These are phyloP conservation scores for Periconia sp. DNA, from an alignment of 2,329 filamentous ascomycete genomes.

Conservation along the genomic window DNA sequence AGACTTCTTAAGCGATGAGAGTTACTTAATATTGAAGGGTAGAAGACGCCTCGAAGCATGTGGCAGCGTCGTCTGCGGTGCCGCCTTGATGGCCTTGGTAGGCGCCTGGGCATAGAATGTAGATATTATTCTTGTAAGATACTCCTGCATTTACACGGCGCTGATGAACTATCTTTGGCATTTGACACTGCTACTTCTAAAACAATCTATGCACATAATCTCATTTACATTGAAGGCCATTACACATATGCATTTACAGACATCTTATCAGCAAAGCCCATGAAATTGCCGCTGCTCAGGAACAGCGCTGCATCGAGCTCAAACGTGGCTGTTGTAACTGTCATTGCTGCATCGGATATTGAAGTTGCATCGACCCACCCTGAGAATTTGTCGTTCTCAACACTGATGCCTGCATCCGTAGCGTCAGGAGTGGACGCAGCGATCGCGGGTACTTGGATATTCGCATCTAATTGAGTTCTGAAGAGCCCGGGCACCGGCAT, in stretches of 20 bases:
- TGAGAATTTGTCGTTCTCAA: slow-evolving; percentile 4
- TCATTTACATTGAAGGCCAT: too few relatives aligned
- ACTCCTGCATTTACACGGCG: slow-evolving; percentile 3
- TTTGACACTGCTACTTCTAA: too few relatives aligned
- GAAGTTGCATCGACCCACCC: slow-evolving; percentile 6
- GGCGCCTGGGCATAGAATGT: slow-evolving; percentile 65
- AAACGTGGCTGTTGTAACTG: slow-evolving; percentile 16
- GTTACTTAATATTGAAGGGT: slow-evolving; percentile 65
- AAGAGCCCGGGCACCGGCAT: slow-evolving; percentile 16
- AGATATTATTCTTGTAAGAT: not conserved
- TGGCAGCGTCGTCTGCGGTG: slow-evolving; percentile 64
- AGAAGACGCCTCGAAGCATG: slow-evolving; percentile 67
- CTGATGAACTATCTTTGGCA: too few relatives aligned
- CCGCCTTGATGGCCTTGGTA: slow-evolving; percentile 69
- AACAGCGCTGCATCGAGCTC: slow-evolving; percentile 24
- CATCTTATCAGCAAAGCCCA: not conserved
- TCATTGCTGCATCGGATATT: slow-evolving; percentile 4
- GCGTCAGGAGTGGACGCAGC: slow-evolving; percentile 10
- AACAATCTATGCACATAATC: not conserved
- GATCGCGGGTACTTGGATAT: slow-evolving; percentile 19
- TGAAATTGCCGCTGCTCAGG: slow-evolving; percentile 6
- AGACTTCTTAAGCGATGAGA: slow-evolving; percentile 66
- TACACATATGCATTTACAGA: slow-evolving; percentile 1
- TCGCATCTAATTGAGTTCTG: slow-evolving; percentile 21
- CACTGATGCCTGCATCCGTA: slow-evolving; percentile 1